Base-by-base conservation (phyloP, 805 yeast species). In the Metschnikowia kofuensis region DNA sequence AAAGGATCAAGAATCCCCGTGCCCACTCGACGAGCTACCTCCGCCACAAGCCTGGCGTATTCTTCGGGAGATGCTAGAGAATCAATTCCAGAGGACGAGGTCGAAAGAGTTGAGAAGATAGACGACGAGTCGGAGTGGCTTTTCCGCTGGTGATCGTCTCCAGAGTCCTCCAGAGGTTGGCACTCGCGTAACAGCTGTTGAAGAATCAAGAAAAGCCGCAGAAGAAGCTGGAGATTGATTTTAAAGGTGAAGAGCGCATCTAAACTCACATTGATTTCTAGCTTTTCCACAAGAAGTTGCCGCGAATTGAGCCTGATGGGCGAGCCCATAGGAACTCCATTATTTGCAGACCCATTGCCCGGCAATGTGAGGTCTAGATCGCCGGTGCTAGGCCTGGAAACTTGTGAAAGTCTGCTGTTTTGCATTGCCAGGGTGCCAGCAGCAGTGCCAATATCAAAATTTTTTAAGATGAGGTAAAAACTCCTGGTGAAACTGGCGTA, bases 281-380 rank as follows among this genome's bases (percentile, higher is more conserved):
- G 59, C 56, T 73, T 74, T 49, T 74, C 78, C 21, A 74, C 71
- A 36, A 70, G 61, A 38, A 74, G 61, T 47, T 74, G 78, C 35
- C 65, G 63, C 14, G 76, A 68, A 47, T 63, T 70, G 45, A 73
- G 56, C 50, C 66, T 64, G 40, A 72, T 71, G 13, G 78, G 78
- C 14, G 76, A 70, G 15, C 58, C 50, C 49, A 58, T 61, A 16
- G 56, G 16, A 2, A 15, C 35, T 2, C 35, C 47, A 29, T 41
- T 50, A 37, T 28, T 35, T 28, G 45, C 39, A 4, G 47, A 43
- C 15, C 52, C 48, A 7, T 13, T 40, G 15, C 34, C n/a, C 14
- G 41, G n/a, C 11, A 13, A 30, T 9, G 15, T 7, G 16, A 28
- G n/a, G 6, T 42, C 50, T 12, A 11, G 16, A n/a, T 43, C 47